A percentile compares a stretch with the other conserved stretches of the same genome.
phyloP scores from a whole-genome alignment of 495 filamentous ascomycete genomes.

The Aspergillus funiculosus region DNA sequence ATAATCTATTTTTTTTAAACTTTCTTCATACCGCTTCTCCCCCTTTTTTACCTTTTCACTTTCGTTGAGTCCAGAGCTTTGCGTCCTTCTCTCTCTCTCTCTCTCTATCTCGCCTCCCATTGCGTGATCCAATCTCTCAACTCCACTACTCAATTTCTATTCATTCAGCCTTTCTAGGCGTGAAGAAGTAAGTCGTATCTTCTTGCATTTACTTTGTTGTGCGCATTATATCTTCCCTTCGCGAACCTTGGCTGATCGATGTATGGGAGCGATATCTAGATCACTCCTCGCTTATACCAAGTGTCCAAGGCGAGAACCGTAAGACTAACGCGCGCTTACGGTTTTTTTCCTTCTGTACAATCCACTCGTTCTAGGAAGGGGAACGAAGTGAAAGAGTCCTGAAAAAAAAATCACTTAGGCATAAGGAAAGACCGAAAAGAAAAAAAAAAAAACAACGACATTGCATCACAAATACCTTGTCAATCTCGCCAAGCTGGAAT shows the following conservation, averaged over 20 bases:
- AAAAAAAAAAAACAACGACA: slow-evolving; percentile 6
- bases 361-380: slow-evolving; percentile 3
- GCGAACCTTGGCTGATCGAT: slow-evolving; percentile 5
- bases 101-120: background rate
- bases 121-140: background rate
- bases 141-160: background rate
- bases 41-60: background rate
- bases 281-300: slow-evolving; percentile 11
- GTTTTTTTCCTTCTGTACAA: slow-evolving; percentile 10
- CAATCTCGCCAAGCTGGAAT: slow-evolving; percentile 50
- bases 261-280: slow-evolving; percentile 12
- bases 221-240: background rate
- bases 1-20: background rate
- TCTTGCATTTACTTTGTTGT: background rate
- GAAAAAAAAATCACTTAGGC: no score
- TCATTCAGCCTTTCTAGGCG: background rate
- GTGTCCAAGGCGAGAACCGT: slow-evolving; percentile 15
- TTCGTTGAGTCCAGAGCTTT: background rate
- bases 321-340: slow-evolving; percentile 18
- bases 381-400: slow-evolving; percentile 12
- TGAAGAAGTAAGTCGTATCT: background rate
- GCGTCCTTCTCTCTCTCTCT: background rate
- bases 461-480: background rate
- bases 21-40: background rate
- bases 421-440: no score